Base-by-base conservation (phyloP, 495 filamentous ascomycete genomes). In the Talaromyces thailandensis region DNA sequence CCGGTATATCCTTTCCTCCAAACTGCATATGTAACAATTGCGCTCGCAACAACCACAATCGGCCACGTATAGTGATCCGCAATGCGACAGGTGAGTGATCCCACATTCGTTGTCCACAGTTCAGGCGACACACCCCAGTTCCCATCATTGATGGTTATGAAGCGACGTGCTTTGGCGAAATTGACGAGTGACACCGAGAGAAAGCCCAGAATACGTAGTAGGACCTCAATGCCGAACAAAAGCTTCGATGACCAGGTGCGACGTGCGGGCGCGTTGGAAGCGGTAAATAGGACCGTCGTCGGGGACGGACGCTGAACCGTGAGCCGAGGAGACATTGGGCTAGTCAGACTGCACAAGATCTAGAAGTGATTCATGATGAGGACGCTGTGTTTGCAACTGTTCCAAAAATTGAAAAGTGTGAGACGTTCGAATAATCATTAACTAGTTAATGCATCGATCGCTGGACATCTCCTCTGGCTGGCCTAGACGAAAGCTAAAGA, bases 211-310 rank as follows among this genome's bases (percentile, higher is more conserved):
- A 78, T 57, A 53, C 80, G 84, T 6, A 85, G 64, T 64, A 82
- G 63, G 62, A 84, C 69, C 62, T 85, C 68, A 57, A 79, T 57
- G 58, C 75, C 66, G 61, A 81, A 81, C 48, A 82, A 69, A 61
- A 84, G 64, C 64, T 83, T 85, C 48, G 84, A 77, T 6, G 82
- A 75, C 61, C 86, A 71, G 51, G 83, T 88, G 1, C 72, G 74
- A 24, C 78, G 83, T 12, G 78, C 68, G 9, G 79, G 81, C 62
- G 82, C 81, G 67, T 90, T 93, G 62, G 91, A 92, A 56, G 94
- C 88, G 56, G 88, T 91, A 78, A 90, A 95, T 67, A 89, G 88
- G 65, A 86, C 84, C n/a, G 91, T 93, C 24, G 91, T 92, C 45
- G 91, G 88, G 37, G 91, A 93, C 53, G 91, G 90, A 56, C 87